Evolutionary conservation across 2,329 filamentous ascomycete species (phyloP).

Genomic region (Sporothrix curviconia): DNA sequence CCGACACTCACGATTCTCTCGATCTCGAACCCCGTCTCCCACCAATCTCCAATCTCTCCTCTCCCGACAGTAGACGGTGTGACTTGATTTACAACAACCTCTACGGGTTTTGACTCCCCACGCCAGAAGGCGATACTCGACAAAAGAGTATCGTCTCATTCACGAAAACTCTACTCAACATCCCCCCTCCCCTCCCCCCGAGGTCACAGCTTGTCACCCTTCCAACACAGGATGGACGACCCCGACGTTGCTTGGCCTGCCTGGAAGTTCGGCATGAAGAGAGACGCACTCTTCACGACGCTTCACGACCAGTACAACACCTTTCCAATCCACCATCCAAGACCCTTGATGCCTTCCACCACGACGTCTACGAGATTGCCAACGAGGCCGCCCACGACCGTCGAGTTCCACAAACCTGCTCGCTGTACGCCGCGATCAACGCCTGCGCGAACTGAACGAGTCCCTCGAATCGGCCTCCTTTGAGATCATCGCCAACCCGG

Average conservation of each 20-base stretch:
- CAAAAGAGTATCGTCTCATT: no score
- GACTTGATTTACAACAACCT: not conserved
- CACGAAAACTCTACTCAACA: not conserved
- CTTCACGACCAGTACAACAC: conserved; percentile 57
- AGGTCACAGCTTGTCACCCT: not conserved
- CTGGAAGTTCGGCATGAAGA: conserved; percentile 59
- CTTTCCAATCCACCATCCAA: conserved; percentile 47
- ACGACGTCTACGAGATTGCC: conserved; percentile 55
- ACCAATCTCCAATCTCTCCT: not conserved
- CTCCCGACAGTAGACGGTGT: not conserved
- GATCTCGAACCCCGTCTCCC: not conserved
- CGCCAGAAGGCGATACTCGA: no score
- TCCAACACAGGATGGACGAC: conserved; percentile 44
- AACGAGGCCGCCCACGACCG: conserved; percentile 41
- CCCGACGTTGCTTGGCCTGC: conserved; percentile 48
- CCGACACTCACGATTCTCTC: conserved; percentile 1
- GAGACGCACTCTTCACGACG: conserved; percentile 50
- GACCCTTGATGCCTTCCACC: conserved; percentile 56
- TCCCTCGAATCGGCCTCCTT: conserved; percentile 51
- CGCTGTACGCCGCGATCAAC: conserved; percentile 46
- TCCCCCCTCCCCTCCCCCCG: not conserved
- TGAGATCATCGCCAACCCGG: conserved; percentile 55
- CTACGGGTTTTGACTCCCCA: not conserved
- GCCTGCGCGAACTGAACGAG: conserved; percentile 48
- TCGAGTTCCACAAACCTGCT: conserved; percentile 51